These are phyloP conservation scores for Knufia fluminis DNA, from an alignment of 2,329 filamentous ascomycete species.

Conservation along the genomic window DNA sequence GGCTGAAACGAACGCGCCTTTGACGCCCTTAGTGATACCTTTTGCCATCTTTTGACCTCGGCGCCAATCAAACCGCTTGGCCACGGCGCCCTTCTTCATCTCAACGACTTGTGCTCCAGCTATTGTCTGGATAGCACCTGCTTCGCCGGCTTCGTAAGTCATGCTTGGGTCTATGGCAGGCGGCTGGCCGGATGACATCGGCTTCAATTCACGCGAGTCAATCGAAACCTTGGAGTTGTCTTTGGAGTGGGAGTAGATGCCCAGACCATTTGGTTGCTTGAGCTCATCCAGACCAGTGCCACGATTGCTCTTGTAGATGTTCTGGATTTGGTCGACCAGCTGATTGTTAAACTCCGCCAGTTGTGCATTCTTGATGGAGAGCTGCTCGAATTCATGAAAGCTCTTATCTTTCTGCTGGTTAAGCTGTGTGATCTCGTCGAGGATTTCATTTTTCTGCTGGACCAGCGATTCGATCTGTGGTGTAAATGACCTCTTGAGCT, in stretches of 20 bases:
- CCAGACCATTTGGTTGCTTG: slow-evolving; percentile 46
- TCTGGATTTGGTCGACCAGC: slow-evolving; percentile 87
- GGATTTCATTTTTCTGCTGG: slow-evolving; percentile 70
- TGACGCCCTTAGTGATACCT: slow-evolving; percentile 87
- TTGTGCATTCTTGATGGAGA: slow-evolving; percentile 90
- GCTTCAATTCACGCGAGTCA: slow-evolving; percentile 35
- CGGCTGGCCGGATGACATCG: slow-evolving; percentile 37
- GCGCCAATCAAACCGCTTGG: slow-evolving; percentile 98
- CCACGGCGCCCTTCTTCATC: slow-evolving; percentile 75
- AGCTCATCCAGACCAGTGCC: slow-evolving; percentile 26
- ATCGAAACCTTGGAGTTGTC: slow-evolving; percentile 40
- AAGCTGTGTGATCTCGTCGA: slow-evolving; percentile 76
- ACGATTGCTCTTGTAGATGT: slow-evolving; percentile 62
- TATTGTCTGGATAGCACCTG: slow-evolving; percentile 48
- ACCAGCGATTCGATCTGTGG: slow-evolving; percentile 78
- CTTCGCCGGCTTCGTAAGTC: slow-evolving; percentile 57
- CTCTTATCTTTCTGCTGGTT: slow-evolving; percentile 84
- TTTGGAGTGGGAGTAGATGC: slow-evolving; percentile 51
- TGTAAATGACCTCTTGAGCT: slow-evolving; percentile 70
- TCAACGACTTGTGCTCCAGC: slow-evolving; percentile 87
- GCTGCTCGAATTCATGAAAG: slow-evolving; percentile 87
- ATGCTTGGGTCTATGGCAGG: slow-evolving; percentile 52
- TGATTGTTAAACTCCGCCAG: slow-evolving; percentile 93
- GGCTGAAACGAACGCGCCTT: slow-evolving; percentile 73
- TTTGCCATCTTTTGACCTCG: slow-evolving; percentile 92